Evolutionary conservation across 768 basidiomycete genomes (phyloP).

Genomic region (Lactifluus hygrophoroides): DNA sequence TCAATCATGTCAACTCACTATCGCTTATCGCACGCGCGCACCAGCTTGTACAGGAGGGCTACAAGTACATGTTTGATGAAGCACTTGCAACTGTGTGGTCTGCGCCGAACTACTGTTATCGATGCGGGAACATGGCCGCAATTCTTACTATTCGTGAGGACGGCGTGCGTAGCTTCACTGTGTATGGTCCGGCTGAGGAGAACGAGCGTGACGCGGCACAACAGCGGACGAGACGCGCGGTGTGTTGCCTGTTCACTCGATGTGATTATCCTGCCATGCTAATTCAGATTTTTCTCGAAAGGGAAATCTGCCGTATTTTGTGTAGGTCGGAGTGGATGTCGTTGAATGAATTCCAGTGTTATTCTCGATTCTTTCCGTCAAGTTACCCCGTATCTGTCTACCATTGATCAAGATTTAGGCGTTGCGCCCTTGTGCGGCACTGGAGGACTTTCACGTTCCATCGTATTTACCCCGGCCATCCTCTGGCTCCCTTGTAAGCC

Average conservation of each 20-base stretch:
- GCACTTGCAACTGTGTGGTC: constrained; percentile 91
- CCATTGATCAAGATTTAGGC: too few species aligned
- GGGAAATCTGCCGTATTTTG: constrained; percentile 51
- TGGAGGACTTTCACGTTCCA: too few species aligned
- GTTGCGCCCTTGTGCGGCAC: too few species aligned
- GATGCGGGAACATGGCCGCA: constrained; percentile 85
- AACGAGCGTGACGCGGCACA: constrained; percentile 80
- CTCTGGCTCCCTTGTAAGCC: too few species aligned
- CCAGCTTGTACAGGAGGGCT: constrained; percentile 93
- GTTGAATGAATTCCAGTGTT: background rate
- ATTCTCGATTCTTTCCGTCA: background rate
- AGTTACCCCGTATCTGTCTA: background rate
- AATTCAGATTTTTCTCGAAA: constrained; percentile 20
- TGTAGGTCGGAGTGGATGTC: constrained; percentile 25
- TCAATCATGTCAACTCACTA: constrained; percentile 88
- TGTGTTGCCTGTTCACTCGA: constrained; percentile 32
- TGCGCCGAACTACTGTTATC: constrained; percentile 81
- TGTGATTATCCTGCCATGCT: background rate
- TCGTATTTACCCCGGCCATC: too few species aligned
- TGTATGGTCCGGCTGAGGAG: constrained; percentile 82
- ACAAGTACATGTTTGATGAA: constrained; percentile 95
- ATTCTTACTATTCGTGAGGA: constrained; percentile 78
- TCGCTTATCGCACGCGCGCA: constrained; percentile 89
- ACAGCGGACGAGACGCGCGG: constrained; percentile 59
- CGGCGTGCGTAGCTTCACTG: constrained; percentile 61